These are phyloP conservation scores for Hymenochaete sp. DNA, from an alignment of 1,284 basidiomycete genomes.

Conservation along the genomic window DNA sequence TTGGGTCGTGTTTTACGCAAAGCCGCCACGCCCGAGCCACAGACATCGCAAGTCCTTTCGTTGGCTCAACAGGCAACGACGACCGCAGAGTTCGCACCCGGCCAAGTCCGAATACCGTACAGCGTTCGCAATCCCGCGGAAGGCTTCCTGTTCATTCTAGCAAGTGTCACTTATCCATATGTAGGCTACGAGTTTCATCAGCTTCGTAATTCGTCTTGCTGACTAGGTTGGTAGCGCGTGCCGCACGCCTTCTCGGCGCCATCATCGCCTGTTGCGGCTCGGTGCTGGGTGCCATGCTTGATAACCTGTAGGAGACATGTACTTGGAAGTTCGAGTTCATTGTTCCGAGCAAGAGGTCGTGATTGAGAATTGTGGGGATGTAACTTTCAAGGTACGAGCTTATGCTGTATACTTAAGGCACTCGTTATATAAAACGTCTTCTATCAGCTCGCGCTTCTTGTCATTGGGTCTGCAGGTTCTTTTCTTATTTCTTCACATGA, in stretches of 20 bases:
- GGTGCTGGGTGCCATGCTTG: conserved; percentile 98
- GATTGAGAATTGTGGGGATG: conserved; percentile 15
- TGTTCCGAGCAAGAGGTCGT: conserved; percentile 51
- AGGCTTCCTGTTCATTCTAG: conserved; percentile 81
- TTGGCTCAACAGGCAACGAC: conserved; percentile 33
- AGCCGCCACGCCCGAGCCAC: conserved; percentile 73
- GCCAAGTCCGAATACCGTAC: conserved; percentile 72
- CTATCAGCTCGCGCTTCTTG: conserved; percentile 20
- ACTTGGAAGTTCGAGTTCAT: conserved; percentile 99
- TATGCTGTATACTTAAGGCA: too few species aligned
- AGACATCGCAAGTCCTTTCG: too few species aligned
- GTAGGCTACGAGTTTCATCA: conserved; percentile 42
- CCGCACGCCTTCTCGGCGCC: conserved; percentile 92
- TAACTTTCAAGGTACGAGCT: conserved; percentile 28
- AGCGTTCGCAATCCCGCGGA: conserved; percentile 73
- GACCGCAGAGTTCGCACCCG: conserved; percentile 62
- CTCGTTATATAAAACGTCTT: neutral
- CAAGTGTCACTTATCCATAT: conserved; percentile 74
- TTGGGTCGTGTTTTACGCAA: conserved; percentile 3
- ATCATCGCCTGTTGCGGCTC: conserved; percentile 80
- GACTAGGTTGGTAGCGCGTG: conserved; percentile 52
- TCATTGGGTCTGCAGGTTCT: conserved; percentile 33
- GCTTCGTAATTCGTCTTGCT: neutral
- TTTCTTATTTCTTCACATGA: conserved; percentile 27
- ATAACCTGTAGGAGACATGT: conserved; percentile 92